phyloP scores from a whole-genome alignment of 345 rosid genomes.

The Cardamine chenopodiifolia region DNA sequence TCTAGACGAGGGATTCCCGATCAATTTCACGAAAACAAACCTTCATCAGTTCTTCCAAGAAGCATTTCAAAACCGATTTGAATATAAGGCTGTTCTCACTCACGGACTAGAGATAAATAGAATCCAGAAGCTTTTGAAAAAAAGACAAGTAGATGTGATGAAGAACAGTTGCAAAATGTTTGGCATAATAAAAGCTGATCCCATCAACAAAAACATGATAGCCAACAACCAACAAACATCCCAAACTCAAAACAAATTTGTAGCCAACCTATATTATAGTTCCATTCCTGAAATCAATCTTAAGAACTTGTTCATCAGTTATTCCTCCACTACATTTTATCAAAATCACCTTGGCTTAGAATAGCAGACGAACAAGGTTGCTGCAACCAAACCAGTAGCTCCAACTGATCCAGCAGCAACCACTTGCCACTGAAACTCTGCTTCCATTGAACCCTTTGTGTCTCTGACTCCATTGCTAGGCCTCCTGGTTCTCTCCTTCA shows the following conservation, averaged over 20 bases:
- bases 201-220: too few species aligned
- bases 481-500: slow-evolving; percentile 51
- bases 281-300: slow-evolving; percentile 44
- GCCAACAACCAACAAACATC: too few species aligned
- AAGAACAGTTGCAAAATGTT: too few species aligned
- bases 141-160: too few species aligned
- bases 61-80: too few species aligned
- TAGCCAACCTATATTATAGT: slow-evolving; percentile 26
- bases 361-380: slow-evolving; percentile 52
- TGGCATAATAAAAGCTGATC: too few species aligned
- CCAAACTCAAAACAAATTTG: slow-evolving; percentile 25
- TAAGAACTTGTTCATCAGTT: slow-evolving; percentile 24
- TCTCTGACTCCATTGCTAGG: slow-evolving; percentile 44
- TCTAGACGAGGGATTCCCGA: too few species aligned
- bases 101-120: too few species aligned
- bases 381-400: slow-evolving; percentile 51
- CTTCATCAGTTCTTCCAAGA: too few species aligned
- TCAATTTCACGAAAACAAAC: too few species aligned
- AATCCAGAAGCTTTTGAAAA: too few species aligned
- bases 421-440: slow-evolving; percentile 51
- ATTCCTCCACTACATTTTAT: slow-evolving; percentile 9
- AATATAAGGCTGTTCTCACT: too few species aligned
- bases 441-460: slow-evolving; percentile 26
- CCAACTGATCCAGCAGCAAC: slow-evolving; percentile 58
- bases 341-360: slow-evolving; percentile 46